These are phyloP conservation scores for Saitozyma sp. DNA, from an alignment of 768 basidiomycete genomes.

Conservation along the genomic window DNA sequence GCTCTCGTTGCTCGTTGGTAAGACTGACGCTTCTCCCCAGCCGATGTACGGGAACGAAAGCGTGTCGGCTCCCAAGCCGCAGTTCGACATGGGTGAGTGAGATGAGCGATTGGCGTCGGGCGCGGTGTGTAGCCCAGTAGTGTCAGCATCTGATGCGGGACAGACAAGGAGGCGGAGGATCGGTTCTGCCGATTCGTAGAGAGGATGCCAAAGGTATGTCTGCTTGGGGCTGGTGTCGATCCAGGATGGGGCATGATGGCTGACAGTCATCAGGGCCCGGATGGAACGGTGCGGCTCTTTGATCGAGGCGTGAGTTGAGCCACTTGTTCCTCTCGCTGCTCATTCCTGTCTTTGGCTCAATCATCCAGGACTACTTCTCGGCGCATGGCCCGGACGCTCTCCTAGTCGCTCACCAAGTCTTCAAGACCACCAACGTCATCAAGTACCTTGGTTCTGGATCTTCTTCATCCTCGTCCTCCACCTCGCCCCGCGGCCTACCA, in stretches of 20 bases:
- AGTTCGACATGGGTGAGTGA: slow-evolving; percentile 43
- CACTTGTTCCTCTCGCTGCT: not conserved
- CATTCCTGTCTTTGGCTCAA: slow-evolving; percentile 5
- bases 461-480: slow-evolving; percentile 25
- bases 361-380: slow-evolving; percentile 68
- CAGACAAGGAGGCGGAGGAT: slow-evolving; percentile 69
- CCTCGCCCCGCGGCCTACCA: slow-evolving; percentile 59
- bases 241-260: not conserved
- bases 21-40: slow-evolving; percentile 2
- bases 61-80: slow-evolving; percentile 33
- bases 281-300: slow-evolving; percentile 83
- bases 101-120: no score
- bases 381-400: slow-evolving; percentile 84
- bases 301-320: slow-evolving; percentile 59
- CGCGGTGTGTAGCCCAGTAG: not conserved
- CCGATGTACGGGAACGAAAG: slow-evolving; percentile 43
- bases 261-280: slow-evolving; percentile 43
- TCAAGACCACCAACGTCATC: slow-evolving; percentile 79
- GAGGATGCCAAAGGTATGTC: slow-evolving; percentile 51
- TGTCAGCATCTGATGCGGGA: slow-evolving; percentile 9
- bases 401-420: slow-evolving; percentile 66
- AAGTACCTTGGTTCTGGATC: slow-evolving; percentile 71
- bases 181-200: slow-evolving; percentile 66
- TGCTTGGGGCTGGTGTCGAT: not conserved
- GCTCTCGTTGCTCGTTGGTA: no score